These are phyloP conservation scores for Anthostomella pinea DNA, from an alignment of 2,329 filamentous ascomycete species.

Conservation along the genomic window DNA sequence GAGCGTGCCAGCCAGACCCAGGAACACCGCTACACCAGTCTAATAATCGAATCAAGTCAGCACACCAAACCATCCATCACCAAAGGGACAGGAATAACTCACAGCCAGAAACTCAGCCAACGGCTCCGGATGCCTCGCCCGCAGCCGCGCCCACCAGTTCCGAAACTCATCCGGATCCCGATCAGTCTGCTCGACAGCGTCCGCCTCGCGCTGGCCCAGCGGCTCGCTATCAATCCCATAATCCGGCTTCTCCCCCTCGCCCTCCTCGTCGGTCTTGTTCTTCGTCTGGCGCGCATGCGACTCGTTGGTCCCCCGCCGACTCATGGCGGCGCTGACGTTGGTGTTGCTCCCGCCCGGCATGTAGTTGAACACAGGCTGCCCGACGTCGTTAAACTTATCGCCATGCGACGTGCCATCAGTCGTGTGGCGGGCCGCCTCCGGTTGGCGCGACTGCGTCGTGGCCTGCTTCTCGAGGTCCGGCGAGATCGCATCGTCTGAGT, in stretches of 20 bases:
- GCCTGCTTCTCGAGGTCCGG: background rate
- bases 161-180: slow-evolving; percentile 23
- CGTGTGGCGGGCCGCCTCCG: too few species aligned
- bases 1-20: slow-evolving; percentile 23
- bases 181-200: slow-evolving; percentile 15
- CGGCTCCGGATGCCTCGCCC: slow-evolving; percentile 25
- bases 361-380: slow-evolving; percentile 15
- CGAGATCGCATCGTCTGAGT: background rate
- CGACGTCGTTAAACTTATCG: slow-evolving; percentile 8
- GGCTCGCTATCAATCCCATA: slow-evolving; percentile 24
- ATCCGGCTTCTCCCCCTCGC: slow-evolving; percentile 8
- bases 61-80: too few species aligned
- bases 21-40: slow-evolving; percentile 24
- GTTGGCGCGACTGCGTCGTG: background rate
- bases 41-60: too few species aligned
- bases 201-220: slow-evolving; percentile 18
- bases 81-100: slow-evolving; percentile 1
- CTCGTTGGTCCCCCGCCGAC: background rate
- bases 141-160: slow-evolving; percentile 26
- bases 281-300: background rate
- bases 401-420: slow-evolving; percentile 7
- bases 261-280: background rate
- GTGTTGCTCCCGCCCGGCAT: background rate
- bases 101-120: slow-evolving; percentile 26
- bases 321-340: background rate